These are phyloP conservation scores for Tetrahymena thermophila DNA, from an alignment of 73 alveolate genomes.

Conservation along the genomic window DNA sequence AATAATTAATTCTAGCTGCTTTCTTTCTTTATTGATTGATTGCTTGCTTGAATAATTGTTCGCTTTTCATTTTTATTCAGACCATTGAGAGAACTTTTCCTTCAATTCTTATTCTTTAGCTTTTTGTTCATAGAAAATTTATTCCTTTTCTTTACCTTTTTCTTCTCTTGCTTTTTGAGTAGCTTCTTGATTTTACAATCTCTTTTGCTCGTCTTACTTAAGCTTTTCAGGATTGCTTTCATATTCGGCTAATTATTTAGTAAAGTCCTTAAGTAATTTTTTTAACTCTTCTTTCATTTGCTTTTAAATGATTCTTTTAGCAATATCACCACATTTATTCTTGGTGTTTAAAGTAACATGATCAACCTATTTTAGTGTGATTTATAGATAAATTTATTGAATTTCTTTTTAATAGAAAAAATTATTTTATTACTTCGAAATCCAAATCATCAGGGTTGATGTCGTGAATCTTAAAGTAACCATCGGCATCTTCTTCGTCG, in stretches of 20 bases:
- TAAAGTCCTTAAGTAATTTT: background rate
- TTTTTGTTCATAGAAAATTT: background rate
- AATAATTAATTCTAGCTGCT: too few species aligned
- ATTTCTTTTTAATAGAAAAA: background rate
- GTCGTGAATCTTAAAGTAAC: background rate
- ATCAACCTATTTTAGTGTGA: background rate
- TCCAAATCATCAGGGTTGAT: background rate
- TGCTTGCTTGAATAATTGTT: background rate
- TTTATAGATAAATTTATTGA: background rate
- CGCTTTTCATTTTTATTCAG: background rate
- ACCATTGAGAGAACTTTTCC: background rate
- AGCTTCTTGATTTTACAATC: background rate
- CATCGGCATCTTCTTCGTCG: background rate
- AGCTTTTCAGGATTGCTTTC: background rate
- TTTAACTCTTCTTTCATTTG: background rate
- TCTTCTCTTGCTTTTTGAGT: background rate
- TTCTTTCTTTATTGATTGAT: too few species aligned
- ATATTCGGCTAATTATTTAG: background rate
- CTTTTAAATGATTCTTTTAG: background rate
- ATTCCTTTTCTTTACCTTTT: background rate
- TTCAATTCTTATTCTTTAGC: background rate
- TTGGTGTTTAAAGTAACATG: background rate
- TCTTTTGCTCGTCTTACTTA: background rate
- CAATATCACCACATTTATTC: background rate
- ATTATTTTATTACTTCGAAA: background rate